Percentiles rank a stretch among this genome's conserved stretches.
phyloP scores from a whole-genome alignment of 805 yeast species.

The Ogataea henricii region DNA sequence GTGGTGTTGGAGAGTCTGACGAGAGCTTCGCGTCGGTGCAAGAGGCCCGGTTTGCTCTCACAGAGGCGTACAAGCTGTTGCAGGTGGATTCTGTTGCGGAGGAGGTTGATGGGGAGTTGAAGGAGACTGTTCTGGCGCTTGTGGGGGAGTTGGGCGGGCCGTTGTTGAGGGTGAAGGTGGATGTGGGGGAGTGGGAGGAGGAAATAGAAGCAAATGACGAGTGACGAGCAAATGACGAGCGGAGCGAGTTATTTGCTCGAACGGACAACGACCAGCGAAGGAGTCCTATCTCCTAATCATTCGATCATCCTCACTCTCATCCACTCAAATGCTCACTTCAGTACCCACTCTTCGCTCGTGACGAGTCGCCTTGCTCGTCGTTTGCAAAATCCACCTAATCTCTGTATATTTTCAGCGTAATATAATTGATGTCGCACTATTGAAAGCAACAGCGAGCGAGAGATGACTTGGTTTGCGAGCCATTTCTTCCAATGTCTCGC shows the following conservation, averaged over 20 bases:
- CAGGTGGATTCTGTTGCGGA: constrained; percentile 42
- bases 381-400: too few relatives aligned
- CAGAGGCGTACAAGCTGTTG: constrained; percentile 35
- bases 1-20: constrained; percentile 27
- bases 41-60: constrained; percentile 47
- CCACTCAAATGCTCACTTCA: background rate
- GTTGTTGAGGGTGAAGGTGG: constrained; percentile 39
- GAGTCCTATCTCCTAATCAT: too few relatives aligned
- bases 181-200: constrained; percentile 53
- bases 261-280: too few relatives aligned
- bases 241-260: too few relatives aligned
- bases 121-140: constrained; percentile 52
- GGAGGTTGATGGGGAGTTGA: constrained; percentile 57
- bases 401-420: too few relatives aligned
- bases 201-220: constrained; percentile 42
- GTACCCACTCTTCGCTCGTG: background rate
- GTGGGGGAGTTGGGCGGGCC: constrained; percentile 65
- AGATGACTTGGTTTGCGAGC: too few relatives aligned
- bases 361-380: background rate
- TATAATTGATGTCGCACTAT: too few relatives aligned
- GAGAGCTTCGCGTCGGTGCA: constrained; percentile 34
- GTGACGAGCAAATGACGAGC: constrained; percentile 10
- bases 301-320: too few relatives aligned
- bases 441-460: too few relatives aligned
- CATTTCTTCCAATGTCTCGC: too few relatives aligned